A percentile compares a stretch with the other conserved stretches of the same genome.
Evolutionary conservation across 2,329 filamentous ascomycete genomes (phyloP).

Genomic region (Lachnum nothofagi): DNA sequence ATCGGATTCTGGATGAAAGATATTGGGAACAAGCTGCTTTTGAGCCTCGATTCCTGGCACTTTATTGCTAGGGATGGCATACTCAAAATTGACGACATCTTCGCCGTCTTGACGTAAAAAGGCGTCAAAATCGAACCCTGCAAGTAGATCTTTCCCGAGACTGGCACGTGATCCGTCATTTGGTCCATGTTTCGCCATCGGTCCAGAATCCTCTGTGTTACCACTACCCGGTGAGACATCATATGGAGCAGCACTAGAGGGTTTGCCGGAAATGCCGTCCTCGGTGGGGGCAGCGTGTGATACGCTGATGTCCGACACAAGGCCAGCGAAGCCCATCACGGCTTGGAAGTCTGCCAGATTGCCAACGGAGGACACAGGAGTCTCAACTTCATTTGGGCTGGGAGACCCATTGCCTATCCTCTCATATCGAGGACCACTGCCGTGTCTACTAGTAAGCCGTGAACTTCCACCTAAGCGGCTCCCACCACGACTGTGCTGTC

Average conservation of each 20-base stretch:
- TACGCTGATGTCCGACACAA: constrained; percentile 30
- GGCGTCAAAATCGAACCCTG: too few relatives aligned
- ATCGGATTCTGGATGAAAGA: not conserved
- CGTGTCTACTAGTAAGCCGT: constrained; percentile 24
- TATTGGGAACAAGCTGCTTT: not conserved
- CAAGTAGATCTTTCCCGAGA: too few relatives aligned
- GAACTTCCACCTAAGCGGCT: constrained; percentile 29
- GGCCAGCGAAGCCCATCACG: constrained; percentile 33
- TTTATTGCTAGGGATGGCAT: not conserved
- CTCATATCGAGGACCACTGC: constrained; percentile 29
- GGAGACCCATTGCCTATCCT: constrained; percentile 29
- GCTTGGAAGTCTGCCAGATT: constrained; percentile 31
- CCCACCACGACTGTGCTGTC: constrained; percentile 28
- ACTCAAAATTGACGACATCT: not conserved
- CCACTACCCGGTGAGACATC: too few relatives aligned
- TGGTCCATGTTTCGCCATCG: too few relatives aligned
- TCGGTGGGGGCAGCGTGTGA: constrained; percentile 27
- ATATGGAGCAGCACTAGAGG: too few relatives aligned
- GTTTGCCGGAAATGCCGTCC: too few relatives aligned
- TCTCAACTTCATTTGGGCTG: constrained; percentile 24
- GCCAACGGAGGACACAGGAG: constrained; percentile 27
- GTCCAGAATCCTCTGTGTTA: too few relatives aligned
- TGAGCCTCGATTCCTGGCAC: not conserved
- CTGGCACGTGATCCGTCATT: too few relatives aligned
- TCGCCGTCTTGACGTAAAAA: constrained; percentile 41